phyloP scores from a whole-genome alignment of 805 yeast genomes.

The Metschnikowia peoriensis region DNA sequence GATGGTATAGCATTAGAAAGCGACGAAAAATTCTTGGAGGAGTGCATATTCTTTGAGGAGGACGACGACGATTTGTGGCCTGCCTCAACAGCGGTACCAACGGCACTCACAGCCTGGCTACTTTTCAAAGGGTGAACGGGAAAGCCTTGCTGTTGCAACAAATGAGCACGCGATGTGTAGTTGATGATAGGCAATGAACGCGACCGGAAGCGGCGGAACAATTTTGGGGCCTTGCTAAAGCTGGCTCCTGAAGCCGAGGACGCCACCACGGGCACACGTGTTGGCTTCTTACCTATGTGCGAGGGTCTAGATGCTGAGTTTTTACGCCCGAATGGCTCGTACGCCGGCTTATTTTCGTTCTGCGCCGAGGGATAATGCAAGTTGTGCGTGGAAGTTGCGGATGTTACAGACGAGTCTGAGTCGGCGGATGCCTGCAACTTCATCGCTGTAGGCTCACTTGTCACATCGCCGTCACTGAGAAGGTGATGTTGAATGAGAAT shows the following conservation, averaged over 20 bases:
- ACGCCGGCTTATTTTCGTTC: constrained; percentile 1
- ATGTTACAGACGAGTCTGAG: constrained; percentile 7
- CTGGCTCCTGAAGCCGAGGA: constrained; percentile 4
- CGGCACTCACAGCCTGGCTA: constrained; percentile 20
- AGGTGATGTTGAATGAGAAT: constrained; percentile 22
- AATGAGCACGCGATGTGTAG: constrained; percentile 23
- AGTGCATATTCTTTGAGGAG: constrained; percentile 8
- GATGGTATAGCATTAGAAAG: constrained; percentile 33
- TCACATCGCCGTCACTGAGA: constrained; percentile 14
- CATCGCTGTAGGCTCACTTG: not conserved
- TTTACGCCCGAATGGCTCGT: constrained; percentile 11
- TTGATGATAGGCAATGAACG: constrained; percentile 43
- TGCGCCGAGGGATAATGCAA: constrained; percentile 2
- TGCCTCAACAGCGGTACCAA: constrained; percentile 5
- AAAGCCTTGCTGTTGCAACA: constrained; percentile 15
- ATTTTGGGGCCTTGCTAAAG: constrained; percentile 30
- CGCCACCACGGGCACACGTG: constrained; percentile 7
- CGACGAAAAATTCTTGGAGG: constrained; percentile 4
- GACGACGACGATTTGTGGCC: constrained; percentile 4
- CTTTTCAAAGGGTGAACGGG: constrained; percentile 12
- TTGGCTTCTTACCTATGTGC: constrained; percentile 13
- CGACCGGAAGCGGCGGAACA: constrained; percentile 35
- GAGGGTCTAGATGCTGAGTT: constrained; percentile 9
- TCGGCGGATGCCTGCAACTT: constrained; percentile 1
- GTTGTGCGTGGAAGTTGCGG: constrained; percentile 5